Percentiles rank a stretch among this genome's conserved stretches.
These are phyloP conservation scores for Hyaloscypha hepaticicola DNA, from an alignment of 495 filamentous ascomycete species.

Conservation along the genomic window DNA sequence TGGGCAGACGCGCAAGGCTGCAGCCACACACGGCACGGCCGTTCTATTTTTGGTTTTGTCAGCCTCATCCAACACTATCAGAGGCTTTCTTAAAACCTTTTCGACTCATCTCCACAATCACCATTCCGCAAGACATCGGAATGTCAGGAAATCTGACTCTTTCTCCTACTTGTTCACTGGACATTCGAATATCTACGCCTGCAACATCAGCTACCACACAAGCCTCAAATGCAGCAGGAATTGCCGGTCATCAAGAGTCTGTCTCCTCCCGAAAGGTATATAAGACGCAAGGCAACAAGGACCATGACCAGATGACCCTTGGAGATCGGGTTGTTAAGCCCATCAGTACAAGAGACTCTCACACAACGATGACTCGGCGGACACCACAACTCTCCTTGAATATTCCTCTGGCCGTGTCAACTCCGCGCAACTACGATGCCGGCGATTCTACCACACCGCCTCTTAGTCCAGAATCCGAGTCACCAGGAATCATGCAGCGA, in stretches of 20 bases:
- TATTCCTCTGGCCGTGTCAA: neutral
- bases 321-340: neutral
- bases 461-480: neutral
- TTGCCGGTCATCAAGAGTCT: neutral
- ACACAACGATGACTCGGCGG: neutral
- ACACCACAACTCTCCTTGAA: neutral
- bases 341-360: neutral
- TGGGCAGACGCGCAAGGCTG: neutral
- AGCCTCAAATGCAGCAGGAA: neutral
- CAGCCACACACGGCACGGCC: neutral
- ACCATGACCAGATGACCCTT: neutral
- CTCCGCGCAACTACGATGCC: neutral
- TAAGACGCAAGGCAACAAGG: neutral
- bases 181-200: neutral
- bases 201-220: neutral
- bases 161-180: neutral
- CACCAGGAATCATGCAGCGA: neutral
- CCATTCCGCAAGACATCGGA: neutral
- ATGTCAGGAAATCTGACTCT: neutral
- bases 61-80: neutral
- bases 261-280: neutral
- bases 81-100: neutral
- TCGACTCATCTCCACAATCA: neutral
- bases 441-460: neutral
- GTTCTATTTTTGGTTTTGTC: neutral